Conservation (phyloP, 2,329 filamentous ascomycete genomes). For the Rhynchosporium graminicola region DNA sequence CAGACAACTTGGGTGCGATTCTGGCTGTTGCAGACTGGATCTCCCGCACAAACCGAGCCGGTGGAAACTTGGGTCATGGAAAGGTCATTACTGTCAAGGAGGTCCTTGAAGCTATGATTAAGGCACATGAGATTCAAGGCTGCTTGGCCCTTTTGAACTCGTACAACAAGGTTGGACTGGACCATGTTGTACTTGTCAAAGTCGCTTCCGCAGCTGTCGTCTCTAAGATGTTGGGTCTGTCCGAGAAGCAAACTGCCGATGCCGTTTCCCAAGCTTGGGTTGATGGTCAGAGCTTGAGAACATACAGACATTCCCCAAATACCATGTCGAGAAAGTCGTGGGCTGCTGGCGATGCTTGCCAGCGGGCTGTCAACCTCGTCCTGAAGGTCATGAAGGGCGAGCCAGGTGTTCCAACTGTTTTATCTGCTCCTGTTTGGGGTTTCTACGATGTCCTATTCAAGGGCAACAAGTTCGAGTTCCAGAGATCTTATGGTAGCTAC, state of each 20-base stretch:
- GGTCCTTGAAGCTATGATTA: conserved; percentile 96
- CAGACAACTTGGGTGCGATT: conserved; percentile 96
- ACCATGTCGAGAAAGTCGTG: conserved; percentile 99
- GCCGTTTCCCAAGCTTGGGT: conserved; percentile 97
- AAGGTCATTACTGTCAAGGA: conserved; percentile 88
- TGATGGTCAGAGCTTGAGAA: conserved; percentile 92
- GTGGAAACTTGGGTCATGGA: conserved; percentile 79
- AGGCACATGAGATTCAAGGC: conserved; percentile 98
- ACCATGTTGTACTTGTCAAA: conserved; percentile 98
- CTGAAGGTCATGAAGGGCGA: conserved; percentile 92
- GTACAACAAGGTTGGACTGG: conserved; percentile 96
- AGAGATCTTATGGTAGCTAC: conserved; percentile 94
- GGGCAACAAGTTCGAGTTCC: conserved; percentile 94
- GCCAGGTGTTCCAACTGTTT: conserved; percentile 85
- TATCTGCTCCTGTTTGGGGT: conserved; percentile 91
- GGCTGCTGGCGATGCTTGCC: conserved; percentile 97
- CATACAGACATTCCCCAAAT: conserved; percentile 96
- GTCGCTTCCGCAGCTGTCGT: conserved; percentile 93
- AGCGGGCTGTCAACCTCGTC: conserved; percentile 87
- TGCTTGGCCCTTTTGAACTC: conserved; percentile 96
- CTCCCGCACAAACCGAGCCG: conserved; percentile 79
- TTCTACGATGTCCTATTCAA: conserved; percentile 99
- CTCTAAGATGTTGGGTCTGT: conserved; percentile 90
- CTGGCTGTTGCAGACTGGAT: conserved; percentile 97
- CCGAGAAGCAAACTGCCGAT: conserved; percentile 87